Conservation (phyloP, 495 filamentous ascomycete genomes). For the Lophiostoma macrostomum region DNA sequence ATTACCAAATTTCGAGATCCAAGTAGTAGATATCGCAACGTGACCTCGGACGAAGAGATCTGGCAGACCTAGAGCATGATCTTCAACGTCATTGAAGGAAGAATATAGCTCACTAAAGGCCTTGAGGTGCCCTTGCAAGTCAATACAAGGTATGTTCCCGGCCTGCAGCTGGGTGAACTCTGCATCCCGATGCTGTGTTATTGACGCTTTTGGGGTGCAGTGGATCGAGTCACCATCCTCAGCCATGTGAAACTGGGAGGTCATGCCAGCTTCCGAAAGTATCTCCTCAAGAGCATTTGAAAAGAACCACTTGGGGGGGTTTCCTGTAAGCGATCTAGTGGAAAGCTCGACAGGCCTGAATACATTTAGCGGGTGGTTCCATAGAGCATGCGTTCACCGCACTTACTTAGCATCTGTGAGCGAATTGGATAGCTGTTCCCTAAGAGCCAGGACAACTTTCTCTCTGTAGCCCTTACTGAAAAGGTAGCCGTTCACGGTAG, state of each 20-base stretch:
- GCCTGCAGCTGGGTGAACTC: conserved; percentile 9
- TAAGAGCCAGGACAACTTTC: neutral
- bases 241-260: conserved; percentile 2
- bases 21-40: conserved; percentile 9
- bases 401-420: neutral
- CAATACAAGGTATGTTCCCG: conserved; percentile 8
- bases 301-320: conserved; percentile 10
- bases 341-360: neutral
- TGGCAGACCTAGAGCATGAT: neutral
- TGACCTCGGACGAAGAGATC: neutral
- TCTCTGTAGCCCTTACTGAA: neutral
- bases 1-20: neutral
- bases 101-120: conserved; percentile 3
- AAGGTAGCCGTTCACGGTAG: conserved; percentile 1
- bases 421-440: neutral
- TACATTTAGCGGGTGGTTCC: neutral
- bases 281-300: neutral
- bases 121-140: conserved; percentile 6
- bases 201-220: conserved; percentile 10
- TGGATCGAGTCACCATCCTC: neutral
- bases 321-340: neutral
- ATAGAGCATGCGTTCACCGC: neutral
- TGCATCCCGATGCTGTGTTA: neutral
- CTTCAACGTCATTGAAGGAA: neutral
- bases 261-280: neutral